These are phyloP conservation scores for Macrophomina pseudophaseolina DNA, from an alignment of 2,329 filamentous ascomycete species.

Conservation along the genomic window DNA sequence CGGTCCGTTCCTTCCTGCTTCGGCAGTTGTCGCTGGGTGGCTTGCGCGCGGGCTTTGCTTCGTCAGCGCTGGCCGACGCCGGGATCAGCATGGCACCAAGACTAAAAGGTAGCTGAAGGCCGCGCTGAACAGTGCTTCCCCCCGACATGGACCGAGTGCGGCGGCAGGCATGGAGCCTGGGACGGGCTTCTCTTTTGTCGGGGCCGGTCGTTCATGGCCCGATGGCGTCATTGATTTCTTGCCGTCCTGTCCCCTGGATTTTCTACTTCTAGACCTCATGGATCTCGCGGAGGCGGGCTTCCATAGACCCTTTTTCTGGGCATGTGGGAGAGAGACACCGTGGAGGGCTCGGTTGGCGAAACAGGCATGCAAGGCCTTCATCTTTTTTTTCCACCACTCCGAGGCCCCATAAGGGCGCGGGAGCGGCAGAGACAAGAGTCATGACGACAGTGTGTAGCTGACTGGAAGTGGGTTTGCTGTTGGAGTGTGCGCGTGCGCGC, in stretches of 20 bases:
- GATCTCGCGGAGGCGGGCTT: not conserved
- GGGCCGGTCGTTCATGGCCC: not conserved
- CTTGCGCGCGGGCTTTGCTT: slow-evolving; percentile 7
- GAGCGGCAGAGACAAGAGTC: not conserved
- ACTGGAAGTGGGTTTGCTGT: not conserved
- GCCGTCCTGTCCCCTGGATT: not conserved
- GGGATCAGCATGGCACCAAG: not conserved
- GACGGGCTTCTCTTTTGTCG: not conserved
- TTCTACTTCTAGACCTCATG: not conserved
- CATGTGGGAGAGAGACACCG: not conserved
- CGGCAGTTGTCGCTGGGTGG: slow-evolving; percentile 24
- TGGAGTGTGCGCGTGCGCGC: not conserved
- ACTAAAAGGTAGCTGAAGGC: not conserved
- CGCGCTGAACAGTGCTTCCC: not conserved
- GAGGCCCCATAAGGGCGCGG: not conserved
- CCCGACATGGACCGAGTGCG: slow-evolving; percentile 1
- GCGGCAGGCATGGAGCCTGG: not conserved
- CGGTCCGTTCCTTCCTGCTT: slow-evolving; percentile 14
- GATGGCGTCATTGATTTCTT: slow-evolving; percentile 11
- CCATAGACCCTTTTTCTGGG: not conserved
- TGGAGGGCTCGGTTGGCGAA: not conserved
- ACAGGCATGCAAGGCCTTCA: not conserved
- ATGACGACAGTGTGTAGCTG: slow-evolving; percentile 9
- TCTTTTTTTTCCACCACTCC: not conserved
- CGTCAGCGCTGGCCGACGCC: slow-evolving; percentile 1